These are phyloP conservation scores for Curvularia sp. DNA, from an alignment of 2,329 filamentous ascomycete genomes.

Conservation along the genomic window DNA sequence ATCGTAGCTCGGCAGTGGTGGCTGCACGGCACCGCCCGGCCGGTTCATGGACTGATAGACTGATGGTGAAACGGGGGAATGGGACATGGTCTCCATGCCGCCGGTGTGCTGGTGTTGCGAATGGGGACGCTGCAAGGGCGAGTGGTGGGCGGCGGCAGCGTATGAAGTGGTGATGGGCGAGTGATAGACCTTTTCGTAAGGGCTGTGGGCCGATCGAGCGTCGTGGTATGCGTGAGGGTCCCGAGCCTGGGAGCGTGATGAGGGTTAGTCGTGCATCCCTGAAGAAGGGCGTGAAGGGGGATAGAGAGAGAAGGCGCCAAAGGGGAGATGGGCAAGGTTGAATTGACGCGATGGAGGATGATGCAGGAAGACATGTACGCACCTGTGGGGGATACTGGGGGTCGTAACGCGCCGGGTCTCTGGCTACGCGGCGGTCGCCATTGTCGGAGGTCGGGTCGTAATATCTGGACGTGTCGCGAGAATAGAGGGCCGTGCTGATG, in stretches of 20 bases:
- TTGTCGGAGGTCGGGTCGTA: constrained; percentile 60
- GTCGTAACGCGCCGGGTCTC: constrained; percentile 45
- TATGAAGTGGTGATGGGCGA: constrained; percentile 46
- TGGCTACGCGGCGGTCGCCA: constrained; percentile 46
- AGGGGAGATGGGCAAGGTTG: constrained; percentile 4
- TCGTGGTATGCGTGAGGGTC: constrained; percentile 48
- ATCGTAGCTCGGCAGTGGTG: constrained; percentile 38
- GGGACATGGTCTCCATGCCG: constrained; percentile 48
- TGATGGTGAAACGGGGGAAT: constrained; percentile 50
- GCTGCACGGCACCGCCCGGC: constrained; percentile 43
- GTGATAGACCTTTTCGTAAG: constrained; percentile 50
- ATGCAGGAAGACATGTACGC: constrained; percentile 20
- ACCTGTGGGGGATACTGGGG: constrained; percentile 44
- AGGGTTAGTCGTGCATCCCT: constrained; percentile 32
- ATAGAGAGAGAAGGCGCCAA: background rate
- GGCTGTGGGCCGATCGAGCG: constrained; percentile 41
- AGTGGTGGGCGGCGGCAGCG: constrained; percentile 40
- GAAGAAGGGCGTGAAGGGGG: constrained; percentile 5
- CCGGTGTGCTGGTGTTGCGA: constrained; percentile 44
- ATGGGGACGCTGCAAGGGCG: constrained; percentile 49
- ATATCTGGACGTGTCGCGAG: constrained; percentile 55
- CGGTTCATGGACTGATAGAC: constrained; percentile 44
- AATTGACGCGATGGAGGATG: constrained; percentile 6
- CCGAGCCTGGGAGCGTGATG: constrained; percentile 36
- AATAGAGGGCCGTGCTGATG: constrained; percentile 50